phyloP scores from a whole-genome alignment of 2,329 filamentous ascomycete genomes.

The Escovopsis sp. region DNA sequence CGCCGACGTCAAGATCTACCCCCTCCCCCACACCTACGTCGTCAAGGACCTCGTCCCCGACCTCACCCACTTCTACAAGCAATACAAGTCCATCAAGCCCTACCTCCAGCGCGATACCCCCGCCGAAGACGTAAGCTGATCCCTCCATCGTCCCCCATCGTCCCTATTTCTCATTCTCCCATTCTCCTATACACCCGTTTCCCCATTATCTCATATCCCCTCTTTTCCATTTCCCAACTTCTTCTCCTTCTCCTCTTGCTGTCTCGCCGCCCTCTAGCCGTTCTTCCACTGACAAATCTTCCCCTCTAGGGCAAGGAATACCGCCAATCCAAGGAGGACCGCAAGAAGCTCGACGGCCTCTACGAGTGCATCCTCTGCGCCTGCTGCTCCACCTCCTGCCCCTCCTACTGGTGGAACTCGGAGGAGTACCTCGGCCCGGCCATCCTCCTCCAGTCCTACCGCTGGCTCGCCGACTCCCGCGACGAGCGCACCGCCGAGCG shows the following conservation, averaged over 20 bases:
- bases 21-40: constrained; percentile 94
- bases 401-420: constrained; percentile 99
- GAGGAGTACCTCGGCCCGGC: constrained; percentile 97
- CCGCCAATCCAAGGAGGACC: constrained; percentile 80
- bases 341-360: constrained; percentile 90
- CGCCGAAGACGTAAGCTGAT: constrained; percentile 56
- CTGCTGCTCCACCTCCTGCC: constrained; percentile 97
- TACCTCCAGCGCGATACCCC: constrained; percentile 87
- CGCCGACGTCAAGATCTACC: constrained; percentile 87
- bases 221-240: too few relatives aligned
- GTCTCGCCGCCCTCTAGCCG: too few relatives aligned
- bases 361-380: constrained; percentile 99
- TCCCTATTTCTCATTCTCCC: too few relatives aligned
- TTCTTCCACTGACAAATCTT: constrained; percentile 4
- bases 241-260: not conserved
- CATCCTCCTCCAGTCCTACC: constrained; percentile 92
- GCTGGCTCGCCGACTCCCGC: constrained; percentile 89
- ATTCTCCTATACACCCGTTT: too few relatives aligned
- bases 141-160: too few relatives aligned
- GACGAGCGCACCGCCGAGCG: constrained; percentile 81
- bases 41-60: constrained; percentile 98
- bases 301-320: constrained; percentile 65
- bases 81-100: constrained; percentile 99
- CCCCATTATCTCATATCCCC: not conserved
- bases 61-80: constrained; percentile 98